Evolutionary conservation across 257 asterid genomes (phyloP), one percentile per base, ranked within the genome.

Genomic region (Perilla frutescens): DNA sequence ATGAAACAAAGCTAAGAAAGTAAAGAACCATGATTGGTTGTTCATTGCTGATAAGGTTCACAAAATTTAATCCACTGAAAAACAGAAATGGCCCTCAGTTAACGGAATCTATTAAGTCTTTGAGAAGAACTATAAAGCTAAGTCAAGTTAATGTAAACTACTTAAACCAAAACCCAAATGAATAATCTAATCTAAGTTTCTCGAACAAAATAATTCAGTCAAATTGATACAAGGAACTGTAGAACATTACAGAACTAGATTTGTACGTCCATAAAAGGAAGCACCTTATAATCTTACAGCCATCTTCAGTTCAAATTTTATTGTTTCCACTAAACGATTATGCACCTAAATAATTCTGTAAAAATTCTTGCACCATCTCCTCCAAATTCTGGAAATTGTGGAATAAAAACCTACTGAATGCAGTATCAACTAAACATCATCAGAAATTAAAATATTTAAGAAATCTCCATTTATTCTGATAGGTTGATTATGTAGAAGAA

Each of bases 1-100:
- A 53, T 37, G 53, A 51, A 68, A 68, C 11, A 51, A 68, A 68
- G 50, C 62, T 10, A 68, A 50, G 59, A 51, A 39, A 7, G 60
- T 31, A 51, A 55, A 40, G 43, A 69, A 55, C 37, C 51, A 53
- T 36, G 53, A 55, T 10, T 55, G 36, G 31, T 69, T n/a, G 11
- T 20, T 54, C n/a, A 55, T 50, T 6, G 9, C 53, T 54, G 54
- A 55, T 55, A 6, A 54, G 8, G 59, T 54, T 54, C 43, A 34
- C 72, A 62, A 62, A 26, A 14, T 4, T 64, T 20, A 44, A 64
- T 43, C 54, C 31, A 63, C 51, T 40, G 37, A 63, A 40, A 14
- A 20, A 1, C 26, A 8, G 11, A 20, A 63, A 15, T 15, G 11
- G n/a, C 6, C 13, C 45, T 14, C 31, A 61, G 49, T n/a, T 9